phyloP scores from a whole-genome alignment of 2,329 filamentous ascomycete genomes.

The Chaetomium olivaceum region DNA sequence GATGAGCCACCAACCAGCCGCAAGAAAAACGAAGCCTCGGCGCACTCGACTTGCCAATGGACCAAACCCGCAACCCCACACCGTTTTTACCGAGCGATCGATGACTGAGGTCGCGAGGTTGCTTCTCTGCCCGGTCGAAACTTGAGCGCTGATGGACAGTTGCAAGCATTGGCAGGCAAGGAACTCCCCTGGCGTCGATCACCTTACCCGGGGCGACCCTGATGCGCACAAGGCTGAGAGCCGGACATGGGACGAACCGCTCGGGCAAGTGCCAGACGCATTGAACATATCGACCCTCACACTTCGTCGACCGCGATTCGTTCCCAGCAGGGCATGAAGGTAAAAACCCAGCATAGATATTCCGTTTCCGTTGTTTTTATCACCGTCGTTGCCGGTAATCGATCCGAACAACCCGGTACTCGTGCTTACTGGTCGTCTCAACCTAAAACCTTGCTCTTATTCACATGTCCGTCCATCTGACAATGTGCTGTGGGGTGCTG shows the following conservation, averaged over 20 bases:
- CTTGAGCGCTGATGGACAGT: neutral
- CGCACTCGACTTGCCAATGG: neutral
- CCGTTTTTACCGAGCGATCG: neutral
- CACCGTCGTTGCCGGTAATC: neutral
- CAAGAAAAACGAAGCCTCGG: slow-evolving; percentile 2
- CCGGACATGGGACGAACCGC: neutral
- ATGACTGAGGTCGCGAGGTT: neutral
- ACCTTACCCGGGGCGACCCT: neutral
- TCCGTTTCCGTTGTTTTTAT: neutral
- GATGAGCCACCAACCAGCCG: slow-evolving; percentile 5
- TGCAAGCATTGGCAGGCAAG: neutral
- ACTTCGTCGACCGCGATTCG: neutral
- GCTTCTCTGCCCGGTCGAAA: neutral
- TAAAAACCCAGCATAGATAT: neutral
- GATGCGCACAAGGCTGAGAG: slow-evolving; percentile 14
- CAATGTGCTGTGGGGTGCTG: neutral
- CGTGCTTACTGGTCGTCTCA: too few relatives aligned
- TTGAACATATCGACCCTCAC: neutral
- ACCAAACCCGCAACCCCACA: neutral
- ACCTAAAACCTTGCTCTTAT: neutral
- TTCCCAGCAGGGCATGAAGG: neutral
- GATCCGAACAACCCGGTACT: neutral
- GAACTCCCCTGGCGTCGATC: neutral
- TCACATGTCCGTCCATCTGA: neutral
- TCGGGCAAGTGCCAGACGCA: neutral